Percentiles rank a stretch among this genome's conserved stretches.
Conservation (phyloP, 176 grass and related monocot species). For the Microstegium vimineum region DNA sequence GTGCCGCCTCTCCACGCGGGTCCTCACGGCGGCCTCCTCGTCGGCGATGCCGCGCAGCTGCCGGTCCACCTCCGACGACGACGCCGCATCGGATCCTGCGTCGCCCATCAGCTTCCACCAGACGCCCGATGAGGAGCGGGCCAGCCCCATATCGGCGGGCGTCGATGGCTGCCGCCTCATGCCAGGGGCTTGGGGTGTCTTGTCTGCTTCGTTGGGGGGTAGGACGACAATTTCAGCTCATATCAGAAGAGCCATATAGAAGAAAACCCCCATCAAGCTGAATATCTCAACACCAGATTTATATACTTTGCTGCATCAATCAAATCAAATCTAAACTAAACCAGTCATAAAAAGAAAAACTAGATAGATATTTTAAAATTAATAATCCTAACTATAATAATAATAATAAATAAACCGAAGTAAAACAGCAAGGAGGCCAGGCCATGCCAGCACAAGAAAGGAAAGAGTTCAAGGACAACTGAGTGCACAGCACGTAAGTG, state of each 20-base stretch:
- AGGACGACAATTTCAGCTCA: too few relatives aligned
- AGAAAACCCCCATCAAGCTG: too few relatives aligned
- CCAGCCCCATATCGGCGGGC: neutral
- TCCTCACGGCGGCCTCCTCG: slow-evolving; percentile 30
- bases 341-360: too few relatives aligned
- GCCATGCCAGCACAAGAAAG: neutral
- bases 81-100: neutral
- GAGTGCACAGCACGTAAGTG: neutral
- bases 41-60: slow-evolving; percentile 36
- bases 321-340: too few relatives aligned
- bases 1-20: neutral
- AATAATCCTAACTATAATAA: too few relatives aligned
- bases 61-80: slow-evolving; percentile 4
- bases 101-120: slow-evolving; percentile 42
- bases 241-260: too few relatives aligned
- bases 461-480: neutral
- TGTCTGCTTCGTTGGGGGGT: too few relatives aligned
- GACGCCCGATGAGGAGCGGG: slow-evolving; percentile 32
- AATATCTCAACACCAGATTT: neutral
- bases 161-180: neutral
- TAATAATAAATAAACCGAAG: too few relatives aligned
- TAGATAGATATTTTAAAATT: too few relatives aligned
- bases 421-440: too few relatives aligned
- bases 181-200: too few relatives aligned
- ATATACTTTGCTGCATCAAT: neutral